Evolutionary conservation across 208 protist species (phyloP).

Genomic region (Wallacemonas sp.): DNA sequence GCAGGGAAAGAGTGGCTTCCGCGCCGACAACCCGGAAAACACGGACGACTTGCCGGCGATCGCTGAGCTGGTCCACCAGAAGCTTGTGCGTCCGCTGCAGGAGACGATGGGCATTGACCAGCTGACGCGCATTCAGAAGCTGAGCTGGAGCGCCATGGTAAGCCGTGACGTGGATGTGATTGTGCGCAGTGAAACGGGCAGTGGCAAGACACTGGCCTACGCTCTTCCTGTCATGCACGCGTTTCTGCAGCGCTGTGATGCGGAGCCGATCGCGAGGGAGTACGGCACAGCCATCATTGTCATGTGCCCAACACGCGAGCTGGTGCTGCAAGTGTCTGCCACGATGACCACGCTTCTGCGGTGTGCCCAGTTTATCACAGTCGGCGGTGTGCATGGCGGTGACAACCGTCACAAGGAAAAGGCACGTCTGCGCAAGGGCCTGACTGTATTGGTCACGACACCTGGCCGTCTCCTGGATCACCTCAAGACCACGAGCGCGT

Average conservation of each 20-base stretch:
- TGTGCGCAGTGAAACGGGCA: slow-evolving; percentile 90
- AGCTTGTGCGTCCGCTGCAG: slow-evolving; percentile 62
- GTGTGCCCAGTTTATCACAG: slow-evolving; percentile 85
- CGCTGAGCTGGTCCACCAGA: slow-evolving; percentile 64
- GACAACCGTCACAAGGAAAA: slow-evolving; percentile 90
- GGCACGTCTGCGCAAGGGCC: slow-evolving; percentile 80
- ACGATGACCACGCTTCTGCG: slow-evolving; percentile 68
- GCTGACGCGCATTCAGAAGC: slow-evolving; percentile 93
- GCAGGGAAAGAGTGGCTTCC: slow-evolving; percentile 28
- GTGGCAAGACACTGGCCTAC: slow-evolving; percentile 95
- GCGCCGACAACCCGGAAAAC: slow-evolving; percentile 44
- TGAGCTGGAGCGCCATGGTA: slow-evolving; percentile 90
- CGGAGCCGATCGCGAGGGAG: slow-evolving; percentile 62
- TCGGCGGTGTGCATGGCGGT: slow-evolving; percentile 78
- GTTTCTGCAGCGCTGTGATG: slow-evolving; percentile 83
- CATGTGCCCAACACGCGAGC: slow-evolving; percentile 86
- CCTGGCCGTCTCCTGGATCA: slow-evolving; percentile 91
- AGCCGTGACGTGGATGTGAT: slow-evolving; percentile 81
- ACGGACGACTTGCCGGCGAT: slow-evolving; percentile 46
- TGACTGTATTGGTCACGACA: slow-evolving; percentile 81
- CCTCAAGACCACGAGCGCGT: slow-evolving; percentile 74
- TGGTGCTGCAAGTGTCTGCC: slow-evolving; percentile 85
- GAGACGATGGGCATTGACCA: slow-evolving; percentile 63
- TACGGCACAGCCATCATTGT: slow-evolving; percentile 80
- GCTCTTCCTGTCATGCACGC: slow-evolving; percentile 93